A percentile compares a stretch with the other conserved stretches of the same genome.
These are phyloP conservation scores for Beauveria pseudobassiana DNA, from an alignment of 2,329 filamentous ascomycete species.

Conservation along the genomic window DNA sequence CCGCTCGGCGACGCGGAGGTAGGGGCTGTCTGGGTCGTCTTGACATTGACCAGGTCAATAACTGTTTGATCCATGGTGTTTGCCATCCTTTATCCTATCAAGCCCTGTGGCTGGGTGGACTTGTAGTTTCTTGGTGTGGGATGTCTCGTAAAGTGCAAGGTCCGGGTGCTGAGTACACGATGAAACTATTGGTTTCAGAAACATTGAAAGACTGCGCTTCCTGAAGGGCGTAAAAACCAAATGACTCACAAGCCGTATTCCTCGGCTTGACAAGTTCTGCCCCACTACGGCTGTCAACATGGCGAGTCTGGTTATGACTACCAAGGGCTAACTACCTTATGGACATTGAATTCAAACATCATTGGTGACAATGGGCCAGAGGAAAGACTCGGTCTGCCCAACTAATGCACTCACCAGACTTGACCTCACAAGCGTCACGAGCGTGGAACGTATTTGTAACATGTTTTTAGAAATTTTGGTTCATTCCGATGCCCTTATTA, in stretches of 20 bases:
- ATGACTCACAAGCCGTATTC: not conserved
- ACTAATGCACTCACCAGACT: not conserved
- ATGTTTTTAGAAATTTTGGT: slow-evolving; percentile 22
- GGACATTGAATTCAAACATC: not conserved
- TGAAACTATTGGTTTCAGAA: not conserved
- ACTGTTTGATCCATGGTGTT: not conserved
- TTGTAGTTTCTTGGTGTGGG: not conserved
- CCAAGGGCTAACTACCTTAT: no score
- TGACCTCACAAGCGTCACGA: not conserved
- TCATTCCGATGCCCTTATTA: slow-evolving; percentile 40
- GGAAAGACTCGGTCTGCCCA: not conserved
- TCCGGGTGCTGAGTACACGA: not conserved
- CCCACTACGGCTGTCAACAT: slow-evolving; percentile 3
- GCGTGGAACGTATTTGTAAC: not conserved
- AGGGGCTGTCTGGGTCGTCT: slow-evolving; percentile 38
- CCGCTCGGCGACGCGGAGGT: slow-evolving; percentile 33
- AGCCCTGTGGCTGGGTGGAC: not conserved
- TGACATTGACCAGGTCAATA: slow-evolving; percentile 30
- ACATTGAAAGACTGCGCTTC: not conserved
- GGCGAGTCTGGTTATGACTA: not conserved
- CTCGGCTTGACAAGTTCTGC: not conserved
- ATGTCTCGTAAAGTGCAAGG: not conserved
- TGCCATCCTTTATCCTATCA: not conserved
- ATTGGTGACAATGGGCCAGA: no score
- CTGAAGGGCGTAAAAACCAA: not conserved